Percentiles rank a stretch among this genome's conserved stretches.
Conservation (phyloP, 495 filamentous ascomycete genomes). For the Lepraria neglecta region DNA sequence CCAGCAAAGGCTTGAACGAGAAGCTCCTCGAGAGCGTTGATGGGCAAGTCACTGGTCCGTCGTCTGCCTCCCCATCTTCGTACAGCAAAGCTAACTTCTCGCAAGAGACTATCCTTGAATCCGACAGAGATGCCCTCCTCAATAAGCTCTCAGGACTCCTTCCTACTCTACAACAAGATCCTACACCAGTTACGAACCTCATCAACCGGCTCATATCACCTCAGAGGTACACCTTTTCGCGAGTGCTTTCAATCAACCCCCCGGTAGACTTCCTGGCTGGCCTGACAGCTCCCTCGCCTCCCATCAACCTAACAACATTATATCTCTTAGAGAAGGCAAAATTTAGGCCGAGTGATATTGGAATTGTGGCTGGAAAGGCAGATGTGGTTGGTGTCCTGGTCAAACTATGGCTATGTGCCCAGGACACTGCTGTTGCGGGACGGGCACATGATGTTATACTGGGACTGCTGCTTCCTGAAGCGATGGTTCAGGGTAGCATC, state of each 20-base stretch:
- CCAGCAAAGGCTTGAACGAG: constrained; percentile 16
- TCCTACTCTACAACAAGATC: constrained; percentile 46
- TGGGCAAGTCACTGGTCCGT: constrained; percentile 20
- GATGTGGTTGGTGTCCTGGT: constrained; percentile 56
- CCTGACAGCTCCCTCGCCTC: constrained; percentile 53
- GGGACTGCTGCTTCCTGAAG: constrained; percentile 58
- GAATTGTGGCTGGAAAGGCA: constrained; percentile 60
- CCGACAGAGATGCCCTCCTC: constrained; percentile 32
- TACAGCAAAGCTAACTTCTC: background rate
- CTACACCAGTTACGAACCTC: constrained; percentile 43
- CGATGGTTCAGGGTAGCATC: constrained; percentile 34
- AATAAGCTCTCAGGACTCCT: constrained; percentile 43
- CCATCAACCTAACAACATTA: constrained; percentile 65
- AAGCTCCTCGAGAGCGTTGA: constrained; percentile 21
- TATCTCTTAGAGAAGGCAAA: constrained; percentile 67
- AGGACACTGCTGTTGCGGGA: constrained; percentile 66
- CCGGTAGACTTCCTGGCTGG: constrained; percentile 45
- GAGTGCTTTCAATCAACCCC: constrained; percentile 42
- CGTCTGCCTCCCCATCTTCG: background rate
- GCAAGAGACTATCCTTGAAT: constrained; percentile 19
- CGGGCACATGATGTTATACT: constrained; percentile 60
- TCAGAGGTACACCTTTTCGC: constrained; percentile 38
- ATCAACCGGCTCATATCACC: constrained; percentile 34
- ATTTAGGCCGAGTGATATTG: constrained; percentile 52
- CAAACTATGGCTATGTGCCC: constrained; percentile 63